These are phyloP conservation scores for Polytrichum commune DNA, from an alignment of 225 moss, liverwort and hornwort genomes.

Conservation along the genomic window DNA sequence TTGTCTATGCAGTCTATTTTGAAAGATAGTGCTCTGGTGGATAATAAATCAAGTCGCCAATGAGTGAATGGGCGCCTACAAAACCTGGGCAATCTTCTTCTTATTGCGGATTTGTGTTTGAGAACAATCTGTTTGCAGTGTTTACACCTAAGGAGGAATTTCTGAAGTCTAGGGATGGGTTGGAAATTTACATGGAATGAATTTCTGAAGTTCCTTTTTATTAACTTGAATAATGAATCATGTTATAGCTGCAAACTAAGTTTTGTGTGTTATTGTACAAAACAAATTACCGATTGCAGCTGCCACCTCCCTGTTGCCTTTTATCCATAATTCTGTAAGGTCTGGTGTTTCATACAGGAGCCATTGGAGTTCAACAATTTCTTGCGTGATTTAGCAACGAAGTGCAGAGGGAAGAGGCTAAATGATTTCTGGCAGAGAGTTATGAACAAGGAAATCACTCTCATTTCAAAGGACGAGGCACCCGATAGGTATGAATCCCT, in stretches of 20 bases:
- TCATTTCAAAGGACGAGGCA: slow-evolving; percentile 79
- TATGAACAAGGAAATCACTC: slow-evolving; percentile 41
- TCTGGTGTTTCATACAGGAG: slow-evolving; percentile 47
- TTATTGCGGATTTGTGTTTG: too few species aligned
- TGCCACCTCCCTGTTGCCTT: not conserved
- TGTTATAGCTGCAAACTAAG: not conserved
- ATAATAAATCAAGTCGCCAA: too few species aligned
- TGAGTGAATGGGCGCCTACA: too few species aligned
- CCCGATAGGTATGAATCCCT: slow-evolving; percentile 61
- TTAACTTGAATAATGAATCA: too few species aligned
- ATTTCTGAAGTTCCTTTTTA: too few species aligned
- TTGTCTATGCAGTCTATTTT: too few species aligned
- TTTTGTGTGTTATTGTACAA: not conserved
- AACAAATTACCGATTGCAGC: not conserved
- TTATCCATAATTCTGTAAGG: not conserved
- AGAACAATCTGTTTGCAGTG: too few species aligned
- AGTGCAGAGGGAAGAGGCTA: slow-evolving; percentile 63
- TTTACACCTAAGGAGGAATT: not conserved
- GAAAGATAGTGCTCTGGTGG: too few species aligned
- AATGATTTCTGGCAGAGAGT: slow-evolving; percentile 79
- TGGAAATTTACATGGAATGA: too few species aligned
- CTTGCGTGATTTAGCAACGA: slow-evolving; percentile 57
- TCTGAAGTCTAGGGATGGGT: too few species aligned
- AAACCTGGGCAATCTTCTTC: too few species aligned
- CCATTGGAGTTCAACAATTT: slow-evolving; percentile 77